phyloP scores from a whole-genome alignment of 2,329 filamentous ascomycete genomes.

The Hypoxylon sp. region DNA sequence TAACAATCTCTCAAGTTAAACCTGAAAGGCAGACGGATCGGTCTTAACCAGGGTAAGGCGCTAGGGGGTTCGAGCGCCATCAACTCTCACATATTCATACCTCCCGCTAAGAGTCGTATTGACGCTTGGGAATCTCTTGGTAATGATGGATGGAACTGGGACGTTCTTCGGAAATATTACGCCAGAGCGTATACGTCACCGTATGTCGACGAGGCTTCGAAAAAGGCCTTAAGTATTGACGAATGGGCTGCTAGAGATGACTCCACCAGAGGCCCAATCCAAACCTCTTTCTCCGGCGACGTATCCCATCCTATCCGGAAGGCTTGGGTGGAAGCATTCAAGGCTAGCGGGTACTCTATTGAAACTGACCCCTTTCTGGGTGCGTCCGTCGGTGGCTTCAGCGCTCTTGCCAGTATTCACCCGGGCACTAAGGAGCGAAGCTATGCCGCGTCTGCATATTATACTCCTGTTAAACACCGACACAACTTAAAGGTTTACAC shows the following conservation, averaged over 20 bases:
- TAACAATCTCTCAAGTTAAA: constrained; percentile 23
- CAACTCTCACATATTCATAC: constrained; percentile 44
- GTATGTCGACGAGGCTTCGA: constrained; percentile 34
- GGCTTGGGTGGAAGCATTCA: constrained; percentile 35
- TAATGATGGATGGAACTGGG: constrained; percentile 45
- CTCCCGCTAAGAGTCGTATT: constrained; percentile 33
- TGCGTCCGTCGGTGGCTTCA: constrained; percentile 34
- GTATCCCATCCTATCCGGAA: constrained; percentile 23
- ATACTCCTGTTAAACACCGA: constrained; percentile 25
- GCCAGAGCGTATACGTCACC: constrained; percentile 41
- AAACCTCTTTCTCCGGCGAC: constrained; percentile 29
- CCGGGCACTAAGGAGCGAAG: constrained; percentile 33
- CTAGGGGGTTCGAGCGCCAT: constrained; percentile 48
- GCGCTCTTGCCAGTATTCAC: constrained; percentile 22
- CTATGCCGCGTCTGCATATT: constrained; percentile 33
- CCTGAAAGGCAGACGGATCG: constrained; percentile 34
- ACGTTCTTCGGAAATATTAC: constrained; percentile 35
- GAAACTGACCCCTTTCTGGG: constrained; percentile 23
- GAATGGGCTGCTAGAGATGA: constrained; percentile 11
- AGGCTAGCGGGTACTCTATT: constrained; percentile 6
- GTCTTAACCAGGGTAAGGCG: constrained; percentile 43
- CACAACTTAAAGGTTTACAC: constrained; percentile 31
- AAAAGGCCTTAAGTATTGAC: constrained; percentile 20
- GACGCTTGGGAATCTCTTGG: constrained; percentile 44
- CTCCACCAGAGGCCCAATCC: constrained; percentile 15